These are phyloP conservation scores for Biscogniauxia marginata DNA, from an alignment of 2,329 filamentous ascomycete species.

Conservation along the genomic window DNA sequence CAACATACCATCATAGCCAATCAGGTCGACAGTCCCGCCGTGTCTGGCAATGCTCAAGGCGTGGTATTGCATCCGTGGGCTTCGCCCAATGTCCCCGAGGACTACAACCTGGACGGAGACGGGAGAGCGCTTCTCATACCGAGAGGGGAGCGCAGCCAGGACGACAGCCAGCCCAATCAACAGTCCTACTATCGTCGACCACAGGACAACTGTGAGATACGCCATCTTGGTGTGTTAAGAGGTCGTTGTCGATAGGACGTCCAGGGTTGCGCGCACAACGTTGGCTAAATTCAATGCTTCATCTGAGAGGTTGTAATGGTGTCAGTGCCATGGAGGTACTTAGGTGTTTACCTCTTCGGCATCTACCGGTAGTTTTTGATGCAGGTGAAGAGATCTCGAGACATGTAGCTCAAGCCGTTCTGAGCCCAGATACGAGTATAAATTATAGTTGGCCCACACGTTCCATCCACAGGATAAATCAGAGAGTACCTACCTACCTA, in stretches of 20 bases:
- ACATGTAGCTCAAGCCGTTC: too few species aligned
- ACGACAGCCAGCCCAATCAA: slow-evolving; percentile 32
- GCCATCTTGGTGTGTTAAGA: slow-evolving; percentile 17
- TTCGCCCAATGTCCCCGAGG: slow-evolving; percentile 90
- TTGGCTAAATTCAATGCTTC: too few species aligned
- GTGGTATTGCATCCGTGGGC: slow-evolving; percentile 98
- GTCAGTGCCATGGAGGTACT: too few species aligned
- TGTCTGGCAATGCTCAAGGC: slow-evolving; percentile 86
- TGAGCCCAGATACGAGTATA: too few species aligned
- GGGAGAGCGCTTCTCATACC: slow-evolving; percentile 37
- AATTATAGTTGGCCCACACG: too few species aligned
- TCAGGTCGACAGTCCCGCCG: slow-evolving; percentile 75
- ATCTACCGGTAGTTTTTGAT: too few species aligned
- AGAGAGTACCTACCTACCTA: too few species aligned
- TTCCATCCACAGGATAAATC: too few species aligned
- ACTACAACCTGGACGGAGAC: slow-evolving; percentile 76
- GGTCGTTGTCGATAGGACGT: background rate
- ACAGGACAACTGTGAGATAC: slow-evolving; percentile 27
- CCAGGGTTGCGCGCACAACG: too few species aligned
- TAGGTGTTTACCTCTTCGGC: too few species aligned
- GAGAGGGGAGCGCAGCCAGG: slow-evolving; percentile 35
- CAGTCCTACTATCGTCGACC: slow-evolving; percentile 22
- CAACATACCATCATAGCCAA: slow-evolving; percentile 76
- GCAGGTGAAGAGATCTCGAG: too few species aligned
- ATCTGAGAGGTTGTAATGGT: too few species aligned